Base-by-base conservation (phyloP, 148 eudicot genomes). In the Gaultheria prostrata region DNA sequence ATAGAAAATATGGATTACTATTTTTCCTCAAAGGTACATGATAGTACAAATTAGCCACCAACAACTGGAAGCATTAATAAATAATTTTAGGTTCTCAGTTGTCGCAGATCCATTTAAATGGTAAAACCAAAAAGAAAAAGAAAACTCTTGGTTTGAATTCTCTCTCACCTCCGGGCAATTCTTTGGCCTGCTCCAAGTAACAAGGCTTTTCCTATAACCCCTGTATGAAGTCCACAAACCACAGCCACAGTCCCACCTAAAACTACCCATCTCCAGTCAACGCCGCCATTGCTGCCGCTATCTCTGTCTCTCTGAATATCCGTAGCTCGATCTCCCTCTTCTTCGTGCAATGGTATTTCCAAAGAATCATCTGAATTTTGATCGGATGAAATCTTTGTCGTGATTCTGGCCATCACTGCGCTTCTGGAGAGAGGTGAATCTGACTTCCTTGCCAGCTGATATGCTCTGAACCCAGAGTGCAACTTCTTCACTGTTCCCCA, bases 401-500 rank as follows among this genome's bases (percentile, higher is more conserved):
- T 90, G 51, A 91, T 90, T 72, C 88, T 86, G 54, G 99, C 99
- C 91, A 92, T 90, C 24, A 79, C 59, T 21, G 95, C 95, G 84
- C 94, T 86, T 84, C 94, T 87, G 20, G 96, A 91, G 39, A 90
- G 91, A 30, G 93, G 80, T 43, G 83, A 74, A 26, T 91, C 97
- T 1, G 89, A 76, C 83, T 87, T 93, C 79, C 92, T 84, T 75
- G 88, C 88, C 78, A 84, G 90, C 87, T 96, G 98, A 79, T 96
- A 96, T 18, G 95, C 95, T 82, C 98, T 91, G 84, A 96, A 91
- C 83, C 99, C 99, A 18, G 94, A 82, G 76, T 96, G 95, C 57
- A 96, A 76, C 83, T 96, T 96, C 89, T 94, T 96, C 33, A 96
- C 99, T 8, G 98, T 90, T 57, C 98, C 99, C 99, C 99, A 96